Conservation (phyloP, 345 rosid species). For the Nephelium lappaceum region DNA sequence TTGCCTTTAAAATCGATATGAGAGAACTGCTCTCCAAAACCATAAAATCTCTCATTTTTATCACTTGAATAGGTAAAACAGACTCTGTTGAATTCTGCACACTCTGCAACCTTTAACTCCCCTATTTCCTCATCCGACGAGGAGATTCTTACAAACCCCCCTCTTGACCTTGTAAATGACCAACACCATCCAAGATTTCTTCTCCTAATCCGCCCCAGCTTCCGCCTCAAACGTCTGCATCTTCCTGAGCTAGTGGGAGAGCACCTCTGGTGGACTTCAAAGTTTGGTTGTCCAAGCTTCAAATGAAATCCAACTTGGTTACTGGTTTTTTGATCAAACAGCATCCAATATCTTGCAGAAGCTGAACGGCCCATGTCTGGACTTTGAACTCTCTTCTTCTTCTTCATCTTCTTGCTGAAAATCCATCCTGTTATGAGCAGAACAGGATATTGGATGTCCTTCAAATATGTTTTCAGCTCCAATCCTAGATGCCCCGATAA, state of each 20-base stretch:
- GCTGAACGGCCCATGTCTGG: slow-evolving; percentile 23
- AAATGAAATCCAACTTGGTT: slow-evolving; percentile 56
- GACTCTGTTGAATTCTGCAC: slow-evolving; percentile 49
- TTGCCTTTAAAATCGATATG: slow-evolving; percentile 72
- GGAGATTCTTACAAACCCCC: slow-evolving; percentile 36
- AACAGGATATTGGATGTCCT: slow-evolving; percentile 35
- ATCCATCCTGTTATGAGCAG: slow-evolving; percentile 55
- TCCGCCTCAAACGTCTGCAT: slow-evolving; percentile 32
- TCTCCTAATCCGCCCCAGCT: slow-evolving; percentile 36
- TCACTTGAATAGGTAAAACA: slow-evolving; percentile 65
- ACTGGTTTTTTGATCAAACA: slow-evolving; percentile 50
- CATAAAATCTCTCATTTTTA: slow-evolving; percentile 58
- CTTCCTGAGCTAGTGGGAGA: slow-evolving; percentile 25
- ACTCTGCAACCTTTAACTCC: slow-evolving; percentile 28
- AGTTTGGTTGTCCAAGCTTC: slow-evolving; percentile 41
- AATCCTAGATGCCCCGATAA: slow-evolving; percentile 22
- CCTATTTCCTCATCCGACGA: slow-evolving; percentile 42
- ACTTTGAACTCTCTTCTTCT: slow-evolving; percentile 13
- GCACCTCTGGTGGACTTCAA: slow-evolving; percentile 20
- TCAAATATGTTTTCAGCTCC: slow-evolving; percentile 23
- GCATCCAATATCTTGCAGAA: slow-evolving; percentile 51
- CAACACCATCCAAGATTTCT: slow-evolving; percentile 38
- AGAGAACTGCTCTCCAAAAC: slow-evolving; percentile 78
- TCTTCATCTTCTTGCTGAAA: slow-evolving; percentile 30
- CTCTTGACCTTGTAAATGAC: slow-evolving; percentile 36